These are phyloP conservation scores for Aspergillus piperis DNA, from an alignment of 2,329 filamentous ascomycete species.

Conservation along the genomic window DNA sequence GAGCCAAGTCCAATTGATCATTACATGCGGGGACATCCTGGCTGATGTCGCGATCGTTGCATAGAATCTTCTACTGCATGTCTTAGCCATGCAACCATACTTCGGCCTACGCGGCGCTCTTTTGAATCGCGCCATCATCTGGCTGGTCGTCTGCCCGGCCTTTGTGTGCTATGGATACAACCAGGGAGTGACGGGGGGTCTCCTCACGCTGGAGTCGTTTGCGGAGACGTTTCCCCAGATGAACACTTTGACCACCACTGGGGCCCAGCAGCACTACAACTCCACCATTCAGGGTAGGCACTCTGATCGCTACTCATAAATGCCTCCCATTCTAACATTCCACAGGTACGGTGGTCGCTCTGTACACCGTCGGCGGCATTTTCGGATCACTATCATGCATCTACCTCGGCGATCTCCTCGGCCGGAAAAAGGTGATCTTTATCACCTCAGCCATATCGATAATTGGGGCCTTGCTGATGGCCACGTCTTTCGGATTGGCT, in stretches of 20 bases:
- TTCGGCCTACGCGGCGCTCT: constrained; percentile 27
- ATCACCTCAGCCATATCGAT: constrained; percentile 41
- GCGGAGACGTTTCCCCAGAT: constrained; percentile 53
- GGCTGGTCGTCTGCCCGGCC: constrained; percentile 30
- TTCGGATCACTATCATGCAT: constrained; percentile 49
- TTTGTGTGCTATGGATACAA: constrained; percentile 55
- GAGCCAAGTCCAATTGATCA: background rate
- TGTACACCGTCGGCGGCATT: constrained; percentile 50
- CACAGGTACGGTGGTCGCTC: constrained; percentile 43
- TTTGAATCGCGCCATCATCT: constrained; percentile 25
- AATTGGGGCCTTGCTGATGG: constrained; percentile 49
- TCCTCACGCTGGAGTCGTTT: constrained; percentile 66
- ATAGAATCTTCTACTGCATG: constrained; percentile 1
- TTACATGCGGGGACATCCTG: background rate
- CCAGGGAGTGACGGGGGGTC: constrained; percentile 52
- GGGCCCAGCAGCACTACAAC: constrained; percentile 37
- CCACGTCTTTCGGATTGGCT: constrained; percentile 44
- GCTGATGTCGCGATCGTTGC: constrained; percentile 1
- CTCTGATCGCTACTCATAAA: background rate
- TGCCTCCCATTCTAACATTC: background rate
- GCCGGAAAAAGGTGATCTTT: constrained; percentile 47
- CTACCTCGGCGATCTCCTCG: constrained; percentile 48
- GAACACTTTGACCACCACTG: constrained; percentile 48
- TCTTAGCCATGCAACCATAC: constrained; percentile 18
- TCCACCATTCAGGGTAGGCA: constrained; percentile 46